These are phyloP conservation scores for Coemansia sp. DNA, from an alignment of 192 early-diverging fungal species.

Conservation along the genomic window DNA sequence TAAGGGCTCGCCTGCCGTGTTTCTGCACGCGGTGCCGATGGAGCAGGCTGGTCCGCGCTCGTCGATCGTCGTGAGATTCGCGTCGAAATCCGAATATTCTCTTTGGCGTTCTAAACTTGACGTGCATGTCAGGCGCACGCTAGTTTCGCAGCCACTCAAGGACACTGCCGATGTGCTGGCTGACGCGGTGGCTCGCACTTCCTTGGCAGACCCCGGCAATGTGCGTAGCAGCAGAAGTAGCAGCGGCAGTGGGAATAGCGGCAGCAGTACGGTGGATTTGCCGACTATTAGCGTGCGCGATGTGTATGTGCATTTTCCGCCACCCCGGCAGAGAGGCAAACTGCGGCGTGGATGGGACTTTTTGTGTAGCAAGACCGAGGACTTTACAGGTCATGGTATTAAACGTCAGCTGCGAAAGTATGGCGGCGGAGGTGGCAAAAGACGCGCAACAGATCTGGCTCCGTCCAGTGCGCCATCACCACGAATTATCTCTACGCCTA, in stretches of 20 bases:
- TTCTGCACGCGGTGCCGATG: slow-evolving; percentile 33
- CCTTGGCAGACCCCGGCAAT: slow-evolving; percentile 33
- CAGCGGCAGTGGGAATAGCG: slow-evolving; percentile 17
- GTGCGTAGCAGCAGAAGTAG: slow-evolving; percentile 35
- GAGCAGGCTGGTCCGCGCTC: slow-evolving; percentile 7
- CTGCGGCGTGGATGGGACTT: slow-evolving; percentile 53
- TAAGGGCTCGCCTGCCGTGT: slow-evolving; percentile 38
- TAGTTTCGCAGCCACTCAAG: slow-evolving; percentile 28
- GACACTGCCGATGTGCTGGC: slow-evolving; percentile 44
- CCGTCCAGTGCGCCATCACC: slow-evolving; percentile 4
- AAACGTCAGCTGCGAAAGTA: slow-evolving; percentile 53
- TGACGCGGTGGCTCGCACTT: slow-evolving; percentile 44
- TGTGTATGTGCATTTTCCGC: slow-evolving; percentile 49
- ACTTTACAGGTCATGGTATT: slow-evolving; percentile 44
- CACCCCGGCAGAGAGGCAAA: slow-evolving; percentile 37
- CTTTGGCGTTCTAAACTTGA: slow-evolving; percentile 43
- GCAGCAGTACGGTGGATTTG: slow-evolving; percentile 32
- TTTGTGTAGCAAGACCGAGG: slow-evolving; percentile 55
- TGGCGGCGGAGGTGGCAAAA: slow-evolving; percentile 49
- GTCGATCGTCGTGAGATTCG: slow-evolving; percentile 43
- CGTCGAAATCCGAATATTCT: slow-evolving; percentile 39
- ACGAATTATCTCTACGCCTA: slow-evolving; percentile 26
- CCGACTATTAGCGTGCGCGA: slow-evolving; percentile 53
- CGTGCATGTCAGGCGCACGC: slow-evolving; percentile 37
- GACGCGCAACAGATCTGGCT: slow-evolving; percentile 36